These are phyloP conservation scores for Fusarium oligoseptatum DNA, from an alignment of 2,329 filamentous ascomycete species.

Conservation along the genomic window DNA sequence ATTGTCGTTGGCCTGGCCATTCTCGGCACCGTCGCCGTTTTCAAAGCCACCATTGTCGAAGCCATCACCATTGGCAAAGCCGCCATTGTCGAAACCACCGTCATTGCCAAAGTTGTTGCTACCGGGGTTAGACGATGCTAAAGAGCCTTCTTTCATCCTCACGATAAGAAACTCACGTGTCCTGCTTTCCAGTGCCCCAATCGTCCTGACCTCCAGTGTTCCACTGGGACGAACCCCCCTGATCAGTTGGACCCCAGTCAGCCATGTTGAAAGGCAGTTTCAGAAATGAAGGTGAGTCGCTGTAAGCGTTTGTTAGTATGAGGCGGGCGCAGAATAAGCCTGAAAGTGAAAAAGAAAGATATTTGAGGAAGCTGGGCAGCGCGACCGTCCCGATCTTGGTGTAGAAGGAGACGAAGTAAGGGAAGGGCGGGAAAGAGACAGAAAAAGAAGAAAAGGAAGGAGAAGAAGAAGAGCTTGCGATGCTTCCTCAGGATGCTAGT, in stretches of 20 bases:
- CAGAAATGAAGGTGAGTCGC: background rate
- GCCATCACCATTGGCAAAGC: background rate
- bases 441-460: background rate
- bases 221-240: constrained; percentile 11
- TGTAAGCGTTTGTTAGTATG: background rate
- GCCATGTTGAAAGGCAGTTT: constrained; percentile 12
- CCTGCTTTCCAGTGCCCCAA: constrained; percentile 7
- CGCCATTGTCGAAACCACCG: constrained; percentile 1
- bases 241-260: constrained; percentile 22
- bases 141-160: background rate
- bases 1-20: constrained; percentile 29
- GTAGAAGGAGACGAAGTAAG: background rate
- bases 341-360: background rate
- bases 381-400: background rate
- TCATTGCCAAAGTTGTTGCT: constrained; percentile 17
- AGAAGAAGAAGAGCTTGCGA: too few species aligned
- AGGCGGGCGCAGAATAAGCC: background rate
- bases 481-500: background rate
- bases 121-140: background rate
- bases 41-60: constrained; percentile 8
- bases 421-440: background rate
- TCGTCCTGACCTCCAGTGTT: constrained; percentile 10
- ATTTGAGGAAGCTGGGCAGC: background rate
- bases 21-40: background rate
- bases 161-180: constrained; percentile 13